phyloP scores from a whole-genome alignment of 208 protist genomes.

The Trypanosoma avium region DNA sequence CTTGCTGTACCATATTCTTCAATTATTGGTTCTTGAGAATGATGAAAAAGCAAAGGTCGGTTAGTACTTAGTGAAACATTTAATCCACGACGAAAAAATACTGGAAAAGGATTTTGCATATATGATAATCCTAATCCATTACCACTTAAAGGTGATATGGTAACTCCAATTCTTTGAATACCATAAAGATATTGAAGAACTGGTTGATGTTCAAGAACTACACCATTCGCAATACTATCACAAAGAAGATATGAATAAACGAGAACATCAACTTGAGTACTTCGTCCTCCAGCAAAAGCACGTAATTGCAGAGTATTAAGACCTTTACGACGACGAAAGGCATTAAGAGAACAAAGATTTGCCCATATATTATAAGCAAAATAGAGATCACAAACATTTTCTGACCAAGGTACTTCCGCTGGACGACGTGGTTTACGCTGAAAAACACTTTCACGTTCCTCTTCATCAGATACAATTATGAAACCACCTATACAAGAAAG shows the following conservation, averaged over 20 bases:
- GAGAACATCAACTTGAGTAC: conserved; percentile 48
- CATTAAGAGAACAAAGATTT: conserved; percentile 97
- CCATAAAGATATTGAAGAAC: conserved; percentile 98
- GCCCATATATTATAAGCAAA: conserved; percentile 97
- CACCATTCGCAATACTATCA: conserved; percentile 94
- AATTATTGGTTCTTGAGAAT: conserved; percentile 81
- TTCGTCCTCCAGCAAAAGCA: conserved; percentile 84
- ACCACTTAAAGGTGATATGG: conserved; percentile 96
- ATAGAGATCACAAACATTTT: conserved; percentile 89
- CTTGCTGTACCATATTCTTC: conserved; percentile 86
- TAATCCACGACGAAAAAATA: conserved; percentile 93
- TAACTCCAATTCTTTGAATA: conserved; percentile 94
- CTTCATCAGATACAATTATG: conserved; percentile 96
- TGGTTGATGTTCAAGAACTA: conserved; percentile 89
- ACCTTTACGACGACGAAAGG: conserved; percentile 79
- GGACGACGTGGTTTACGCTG: conserved; percentile 76
- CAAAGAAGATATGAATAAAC: conserved; percentile 87
- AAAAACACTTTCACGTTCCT: conserved; percentile 63
- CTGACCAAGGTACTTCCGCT: conserved; percentile 97
- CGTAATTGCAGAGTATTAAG: conserved; percentile 94
- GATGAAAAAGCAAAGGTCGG: conserved; percentile 93
- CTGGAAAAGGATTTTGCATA: conserved; percentile 91
- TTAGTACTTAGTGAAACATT: conserved; percentile 96
- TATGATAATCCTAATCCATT: conserved; percentile 95
- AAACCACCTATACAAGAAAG: conserved; percentile 94